Percentiles rank a stretch among this genome's conserved stretches.
Evolutionary conservation across 441 rosid genomes (phyloP).

Genomic region (Adansonia grandidieri): DNA sequence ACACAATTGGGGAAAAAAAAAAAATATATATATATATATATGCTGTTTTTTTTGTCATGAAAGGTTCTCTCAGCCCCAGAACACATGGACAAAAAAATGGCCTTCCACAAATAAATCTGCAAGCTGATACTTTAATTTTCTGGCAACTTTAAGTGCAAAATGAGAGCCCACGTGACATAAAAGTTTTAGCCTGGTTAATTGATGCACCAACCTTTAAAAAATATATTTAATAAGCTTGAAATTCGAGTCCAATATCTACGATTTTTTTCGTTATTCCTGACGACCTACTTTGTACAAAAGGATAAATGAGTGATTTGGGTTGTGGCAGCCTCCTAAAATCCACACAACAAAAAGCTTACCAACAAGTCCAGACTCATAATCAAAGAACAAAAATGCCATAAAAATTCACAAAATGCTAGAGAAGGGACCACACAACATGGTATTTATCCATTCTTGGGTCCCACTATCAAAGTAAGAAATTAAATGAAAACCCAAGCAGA

Average conservation of each 20-base stretch:
- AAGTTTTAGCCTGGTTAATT: too few relatives aligned
- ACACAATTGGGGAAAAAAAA: not conserved
- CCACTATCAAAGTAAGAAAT: not conserved
- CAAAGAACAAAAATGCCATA: not conserved
- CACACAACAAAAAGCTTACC: constrained; percentile 1
- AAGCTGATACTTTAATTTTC: not conserved
- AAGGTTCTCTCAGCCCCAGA: not conserved
- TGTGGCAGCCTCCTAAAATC: constrained; percentile 7
- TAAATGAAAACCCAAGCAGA: not conserved
- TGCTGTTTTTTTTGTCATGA: not conserved
- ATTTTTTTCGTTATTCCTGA: not conserved
- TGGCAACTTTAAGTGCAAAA: not conserved
- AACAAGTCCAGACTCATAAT: constrained; percentile 14
- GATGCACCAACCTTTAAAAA: too few relatives aligned
- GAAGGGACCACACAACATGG: not conserved
- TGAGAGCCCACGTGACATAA: not conserved
- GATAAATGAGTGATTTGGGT: not conserved
- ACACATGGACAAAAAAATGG: not conserved
- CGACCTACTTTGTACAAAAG: not conserved
- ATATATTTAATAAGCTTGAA: not conserved
- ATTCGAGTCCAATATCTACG: not conserved
- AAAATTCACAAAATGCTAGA: not conserved
- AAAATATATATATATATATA: too few relatives aligned
- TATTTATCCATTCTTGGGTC: constrained; percentile 17
- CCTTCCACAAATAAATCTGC: not conserved